These are phyloP conservation scores for Peribolospora baueri DNA, from an alignment of 768 basidiomycete genomes.

Conservation along the genomic window DNA sequence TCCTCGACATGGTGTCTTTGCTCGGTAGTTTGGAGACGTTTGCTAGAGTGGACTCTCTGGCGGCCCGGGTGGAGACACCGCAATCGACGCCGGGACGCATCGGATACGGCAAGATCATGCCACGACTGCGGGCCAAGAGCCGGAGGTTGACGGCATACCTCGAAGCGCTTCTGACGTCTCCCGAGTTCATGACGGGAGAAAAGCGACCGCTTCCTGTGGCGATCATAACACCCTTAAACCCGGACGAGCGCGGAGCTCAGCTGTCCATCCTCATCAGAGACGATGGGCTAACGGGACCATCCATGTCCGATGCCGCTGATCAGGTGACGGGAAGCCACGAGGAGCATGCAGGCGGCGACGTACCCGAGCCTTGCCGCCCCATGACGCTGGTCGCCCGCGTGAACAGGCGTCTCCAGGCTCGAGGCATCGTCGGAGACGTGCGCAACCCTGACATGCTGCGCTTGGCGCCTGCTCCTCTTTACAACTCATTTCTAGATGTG, in stretches of 20 bases:
- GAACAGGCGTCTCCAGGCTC: conserved; percentile 32
- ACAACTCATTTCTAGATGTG: conserved; percentile 59
- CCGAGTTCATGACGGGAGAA: neutral
- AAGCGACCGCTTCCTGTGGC: conserved; percentile 19
- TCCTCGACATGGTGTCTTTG: conserved; percentile 51
- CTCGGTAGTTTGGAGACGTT: no score
- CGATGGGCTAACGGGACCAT: no score
- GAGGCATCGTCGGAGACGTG: conserved; percentile 79
- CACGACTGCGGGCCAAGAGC: conserved; percentile 41
- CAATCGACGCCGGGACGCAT: no score
- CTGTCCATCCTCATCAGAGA: conserved; percentile 61
- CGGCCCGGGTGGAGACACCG: no score
- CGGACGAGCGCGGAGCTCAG: conserved; percentile 53
- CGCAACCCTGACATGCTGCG: conserved; percentile 78
- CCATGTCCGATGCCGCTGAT: no score
- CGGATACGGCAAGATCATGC: conserved; percentile 17
- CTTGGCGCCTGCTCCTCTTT: conserved; percentile 61
- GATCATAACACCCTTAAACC: conserved; percentile 63
- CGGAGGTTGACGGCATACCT: conserved; percentile 44
- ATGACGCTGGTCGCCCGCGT: conserved; percentile 44
- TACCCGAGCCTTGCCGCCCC: conserved; percentile 58
- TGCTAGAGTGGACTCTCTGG: no score
- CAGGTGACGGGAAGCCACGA: no score
- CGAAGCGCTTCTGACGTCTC: conserved; percentile 20
- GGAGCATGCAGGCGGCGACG: no score